Evolutionary conservation across 768 basidiomycete genomes (phyloP).

Genomic region (Hericium coralloides): DNA sequence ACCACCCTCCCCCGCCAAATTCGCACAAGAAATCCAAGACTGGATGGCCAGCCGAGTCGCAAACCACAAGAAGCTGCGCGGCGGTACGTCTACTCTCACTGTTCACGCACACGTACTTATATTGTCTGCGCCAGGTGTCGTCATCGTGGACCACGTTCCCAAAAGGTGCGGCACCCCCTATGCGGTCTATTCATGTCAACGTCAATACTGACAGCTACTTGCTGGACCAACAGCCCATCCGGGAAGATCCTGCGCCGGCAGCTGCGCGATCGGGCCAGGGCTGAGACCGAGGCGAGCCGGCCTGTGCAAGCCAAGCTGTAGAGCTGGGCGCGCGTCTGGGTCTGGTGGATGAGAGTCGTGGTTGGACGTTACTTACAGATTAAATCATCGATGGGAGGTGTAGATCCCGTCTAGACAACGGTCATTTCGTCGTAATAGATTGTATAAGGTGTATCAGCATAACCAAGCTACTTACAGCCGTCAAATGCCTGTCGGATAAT

Average conservation of each 20-base stretch:
- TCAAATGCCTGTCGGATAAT: no score
- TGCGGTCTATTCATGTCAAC: neutral
- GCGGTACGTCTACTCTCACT: slow-evolving; percentile 29
- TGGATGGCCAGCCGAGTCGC: slow-evolving; percentile 71
- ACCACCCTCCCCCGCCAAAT: slow-evolving; percentile 22
- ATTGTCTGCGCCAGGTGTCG: slow-evolving; percentile 23
- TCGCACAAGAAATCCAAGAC: slow-evolving; percentile 41
- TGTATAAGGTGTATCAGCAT: no score
- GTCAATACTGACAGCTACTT: neutral
- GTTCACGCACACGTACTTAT: neutral
- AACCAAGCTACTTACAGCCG: no score
- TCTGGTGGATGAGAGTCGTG: no score
- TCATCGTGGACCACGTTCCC: slow-evolving; percentile 53
- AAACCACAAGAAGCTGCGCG: slow-evolving; percentile 70
- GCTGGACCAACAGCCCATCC: slow-evolving; percentile 44
- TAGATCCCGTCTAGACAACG: no score
- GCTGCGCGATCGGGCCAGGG: slow-evolving; percentile 57
- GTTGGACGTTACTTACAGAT: no score
- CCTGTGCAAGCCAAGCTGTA: neutral
- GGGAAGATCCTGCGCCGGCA: slow-evolving; percentile 84
- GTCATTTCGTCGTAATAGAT: no score
- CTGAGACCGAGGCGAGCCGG: slow-evolving; percentile 27
- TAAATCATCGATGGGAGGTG: no score
- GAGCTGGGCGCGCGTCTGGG: neutral
- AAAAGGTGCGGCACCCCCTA: slow-evolving; percentile 41